Evolutionary conservation across 208 protist genomes (phyloP), one percentile per base, ranked within the genome.

Genomic region (Wallacemonas rigidus): DNA sequence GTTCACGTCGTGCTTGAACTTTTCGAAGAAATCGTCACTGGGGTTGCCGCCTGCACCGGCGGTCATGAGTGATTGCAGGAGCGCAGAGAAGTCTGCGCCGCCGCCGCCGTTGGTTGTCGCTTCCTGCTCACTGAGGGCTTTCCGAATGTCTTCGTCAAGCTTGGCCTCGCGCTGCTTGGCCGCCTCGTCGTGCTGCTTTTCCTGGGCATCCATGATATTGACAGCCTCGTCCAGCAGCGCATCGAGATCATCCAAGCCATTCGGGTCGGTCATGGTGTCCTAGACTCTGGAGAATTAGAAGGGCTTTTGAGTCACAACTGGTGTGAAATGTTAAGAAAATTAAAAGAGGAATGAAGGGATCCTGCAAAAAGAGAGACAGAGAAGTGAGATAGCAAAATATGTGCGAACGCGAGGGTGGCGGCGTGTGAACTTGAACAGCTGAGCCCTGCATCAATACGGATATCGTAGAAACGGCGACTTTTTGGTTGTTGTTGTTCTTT

Each of bases 181-280:
- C 48, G 81, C 71, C 69, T 91, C 87, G 54, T 95, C 76, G 51
- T 92, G 80, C 63, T 81, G 67, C 55, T 80, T 77, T 41, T 95
- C 87, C 71, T 95, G 78, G 55, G 92, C 80, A 43, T 93, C 82
- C 45, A 95, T 82, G 38, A 87, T 90, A 64, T 92, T 86, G 65
- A 95, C 82, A 47, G 85, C 87, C 67, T 93, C 88, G 69, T 94
- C 87, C 44, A 95, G 87, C 45, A 95, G 81, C 3, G 74, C 87
- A 72, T 95, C 91, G 26, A 95, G 75, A 58, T 95, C 91, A 63
- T 85, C 83, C 51, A 69, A 36, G 58, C 87, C 71, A 40, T 86
- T 81, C 2, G 65, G 44, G 36, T 69, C 45, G 2, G 80, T 69
- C 84, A 90, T 90, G 26, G 45, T 50, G 45, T 50, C 45, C 8